These are phyloP conservation scores for Abrus pulchellus DNA, from an alignment of 306 rosid genomes.

Conservation along the genomic window DNA sequence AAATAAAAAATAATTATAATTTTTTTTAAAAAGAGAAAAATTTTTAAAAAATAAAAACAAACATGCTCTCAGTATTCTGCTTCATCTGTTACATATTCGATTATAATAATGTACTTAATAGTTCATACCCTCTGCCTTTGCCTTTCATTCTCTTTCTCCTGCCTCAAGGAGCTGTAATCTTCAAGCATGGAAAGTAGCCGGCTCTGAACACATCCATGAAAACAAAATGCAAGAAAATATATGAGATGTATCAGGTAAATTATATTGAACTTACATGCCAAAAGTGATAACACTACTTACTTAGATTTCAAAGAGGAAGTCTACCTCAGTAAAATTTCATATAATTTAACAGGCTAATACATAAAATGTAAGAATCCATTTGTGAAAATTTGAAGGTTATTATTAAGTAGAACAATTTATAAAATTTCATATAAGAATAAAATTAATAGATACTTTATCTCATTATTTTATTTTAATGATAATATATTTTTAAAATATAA, in stretches of 20 bases:
- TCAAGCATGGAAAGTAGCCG: constrained; percentile 71
- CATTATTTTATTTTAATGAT: no score
- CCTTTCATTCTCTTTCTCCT: constrained; percentile 77
- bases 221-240: neutral
- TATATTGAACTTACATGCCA: constrained; percentile 15
- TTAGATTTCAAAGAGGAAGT: constrained; percentile 10
- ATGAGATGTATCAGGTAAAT: constrained; percentile 8
- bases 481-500: no score
- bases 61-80: constrained; percentile 18
- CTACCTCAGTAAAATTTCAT: neutral
- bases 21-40: no score
- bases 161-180: constrained; percentile 61
- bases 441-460: no score
- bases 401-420: no score
- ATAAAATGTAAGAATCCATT: neutral
- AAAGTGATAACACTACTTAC: neutral
- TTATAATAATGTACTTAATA: constrained; percentile 28
- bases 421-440: no score
- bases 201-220: constrained; percentile 53
- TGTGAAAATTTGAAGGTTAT: no score
- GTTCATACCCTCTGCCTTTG: constrained; percentile 67
- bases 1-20: no score
- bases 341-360: neutral
- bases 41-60: no score
- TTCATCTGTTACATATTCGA: constrained; percentile 46